Evolutionary conservation across 2,329 filamentous ascomycete species (phyloP).

Genomic region (Pseudogymnoascus sp.): DNA sequence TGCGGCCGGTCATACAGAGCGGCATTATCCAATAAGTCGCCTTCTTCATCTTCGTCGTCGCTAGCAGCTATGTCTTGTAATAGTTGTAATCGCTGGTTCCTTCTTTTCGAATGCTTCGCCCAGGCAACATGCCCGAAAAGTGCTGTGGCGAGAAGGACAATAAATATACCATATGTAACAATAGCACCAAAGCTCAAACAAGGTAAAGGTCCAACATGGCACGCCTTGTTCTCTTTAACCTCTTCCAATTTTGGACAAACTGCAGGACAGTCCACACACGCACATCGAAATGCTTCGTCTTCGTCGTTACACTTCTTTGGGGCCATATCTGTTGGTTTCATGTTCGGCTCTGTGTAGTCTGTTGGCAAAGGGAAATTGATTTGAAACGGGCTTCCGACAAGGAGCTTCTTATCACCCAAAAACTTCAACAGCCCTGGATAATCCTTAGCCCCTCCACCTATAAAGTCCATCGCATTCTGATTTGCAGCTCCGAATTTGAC

Average conservation of each 20-base stretch:
- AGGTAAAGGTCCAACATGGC: slow-evolving; percentile 78
- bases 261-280: slow-evolving; percentile 84
- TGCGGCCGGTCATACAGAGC: slow-evolving; percentile 73
- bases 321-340: slow-evolving; percentile 61
- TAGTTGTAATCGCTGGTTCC: slow-evolving; percentile 74
- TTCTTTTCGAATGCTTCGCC: slow-evolving; percentile 61
- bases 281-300: slow-evolving; percentile 77
- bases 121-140: slow-evolving; percentile 69
- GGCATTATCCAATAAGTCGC: slow-evolving; percentile 67
- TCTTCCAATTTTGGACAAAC: slow-evolving; percentile 77
- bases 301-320: slow-evolving; percentile 85
- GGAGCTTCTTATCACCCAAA: slow-evolving; percentile 79
- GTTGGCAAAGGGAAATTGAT: slow-evolving; percentile 74
- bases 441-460: slow-evolving; percentile 89
- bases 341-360: slow-evolving; percentile 54
- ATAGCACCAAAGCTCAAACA: slow-evolving; percentile 92
- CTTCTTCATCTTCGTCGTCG: slow-evolving; percentile 83
- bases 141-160: slow-evolving; percentile 57
- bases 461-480: slow-evolving; percentile 87
- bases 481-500: slow-evolving; percentile 97
- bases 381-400: slow-evolving; percentile 88
- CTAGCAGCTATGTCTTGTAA: slow-evolving; percentile 76
- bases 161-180: slow-evolving; percentile 68
- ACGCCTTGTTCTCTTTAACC: slow-evolving; percentile 60
- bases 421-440: slow-evolving; percentile 84